Conservation (phyloP, 2,329 filamentous ascomycete genomes). For the Myriosclerotinia scirpicola region DNA sequence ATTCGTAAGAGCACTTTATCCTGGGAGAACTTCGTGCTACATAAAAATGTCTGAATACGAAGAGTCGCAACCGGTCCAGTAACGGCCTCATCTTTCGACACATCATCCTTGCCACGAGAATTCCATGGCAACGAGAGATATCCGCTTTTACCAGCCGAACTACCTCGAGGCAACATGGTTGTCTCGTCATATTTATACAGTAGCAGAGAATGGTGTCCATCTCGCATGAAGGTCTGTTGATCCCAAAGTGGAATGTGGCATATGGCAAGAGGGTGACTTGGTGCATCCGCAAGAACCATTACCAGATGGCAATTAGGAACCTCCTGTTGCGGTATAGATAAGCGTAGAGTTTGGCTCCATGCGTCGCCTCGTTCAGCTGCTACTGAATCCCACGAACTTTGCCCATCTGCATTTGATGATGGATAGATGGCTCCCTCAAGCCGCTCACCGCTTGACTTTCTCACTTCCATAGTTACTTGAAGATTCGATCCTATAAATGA, state of each 20-base stretch:
- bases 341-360: constrained; percentile 86
- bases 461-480: constrained; percentile 86
- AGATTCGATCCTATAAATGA: constrained; percentile 69
- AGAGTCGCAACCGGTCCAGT: constrained; percentile 80
- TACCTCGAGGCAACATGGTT: constrained; percentile 67
- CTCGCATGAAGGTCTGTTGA: constrained; percentile 81
- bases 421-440: constrained; percentile 87
- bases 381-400: constrained; percentile 87
- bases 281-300: constrained; percentile 84
- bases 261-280: constrained; percentile 84
- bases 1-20: constrained; percentile 82
- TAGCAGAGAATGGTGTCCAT: constrained; percentile 77
- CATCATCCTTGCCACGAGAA: constrained; percentile 63
- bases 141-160: constrained; percentile 70
- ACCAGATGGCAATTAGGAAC: constrained; percentile 83
- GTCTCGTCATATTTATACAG: constrained; percentile 91
- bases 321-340: constrained; percentile 75
- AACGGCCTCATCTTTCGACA: constrained; percentile 68
- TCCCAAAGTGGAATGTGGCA: constrained; percentile 95
- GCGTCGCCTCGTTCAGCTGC: constrained; percentile 74
- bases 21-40: constrained; percentile 93
- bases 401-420: constrained; percentile 73
- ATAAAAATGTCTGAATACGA: constrained; percentile 79
- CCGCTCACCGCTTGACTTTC: constrained; percentile 72
- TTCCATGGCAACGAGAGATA: constrained; percentile 86